Percentiles rank a stretch among this genome's conserved stretches.
These are phyloP conservation scores for Mucor piriformis DNA, from an alignment of 371 early-diverging fungal species.

Conservation along the genomic window DNA sequence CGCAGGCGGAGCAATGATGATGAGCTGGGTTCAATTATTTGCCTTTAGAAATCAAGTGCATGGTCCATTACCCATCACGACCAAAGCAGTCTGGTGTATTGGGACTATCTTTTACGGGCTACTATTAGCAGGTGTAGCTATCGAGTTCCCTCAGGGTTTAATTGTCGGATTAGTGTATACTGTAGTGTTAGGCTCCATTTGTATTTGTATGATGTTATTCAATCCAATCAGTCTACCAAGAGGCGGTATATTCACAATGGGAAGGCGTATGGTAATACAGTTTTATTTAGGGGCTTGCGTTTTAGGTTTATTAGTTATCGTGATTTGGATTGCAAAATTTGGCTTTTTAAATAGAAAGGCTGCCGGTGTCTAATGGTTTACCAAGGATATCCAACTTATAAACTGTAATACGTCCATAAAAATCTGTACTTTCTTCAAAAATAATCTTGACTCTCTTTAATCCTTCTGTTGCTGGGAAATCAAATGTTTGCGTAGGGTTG, in stretches of 20 bases:
- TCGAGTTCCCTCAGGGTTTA: conserved; percentile 48
- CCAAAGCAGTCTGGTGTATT: conserved; percentile 34
- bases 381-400: conserved; percentile 79
- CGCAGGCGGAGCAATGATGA: conserved; percentile 58
- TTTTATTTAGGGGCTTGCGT: conserved; percentile 49
- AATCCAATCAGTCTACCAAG: conserved; percentile 23
- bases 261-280: conserved; percentile 51
- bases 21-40: conserved; percentile 60
- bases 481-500: conserved; percentile 54
- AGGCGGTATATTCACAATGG: conserved; percentile 48
- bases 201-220: conserved; percentile 26
- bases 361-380: conserved; percentile 25
- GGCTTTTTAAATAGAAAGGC: conserved; percentile 47
- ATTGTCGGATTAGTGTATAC: conserved; percentile 47
- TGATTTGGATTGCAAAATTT: conserved; percentile 49
- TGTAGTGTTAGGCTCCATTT: conserved; percentile 30
- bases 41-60: conserved; percentile 51
- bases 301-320: conserved; percentile 46
- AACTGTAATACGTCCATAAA: conserved; percentile 86
- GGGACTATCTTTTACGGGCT: conserved; percentile 43
- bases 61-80: conserved; percentile 27
- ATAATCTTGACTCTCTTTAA: conserved; percentile 63
- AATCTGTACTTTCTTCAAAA: conserved; percentile 82
- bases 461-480: conserved; percentile 11
- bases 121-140: conserved; percentile 47